phyloP scores from a whole-genome alignment of 768 basidiomycete genomes.

The Leccinum variicolor region DNA sequence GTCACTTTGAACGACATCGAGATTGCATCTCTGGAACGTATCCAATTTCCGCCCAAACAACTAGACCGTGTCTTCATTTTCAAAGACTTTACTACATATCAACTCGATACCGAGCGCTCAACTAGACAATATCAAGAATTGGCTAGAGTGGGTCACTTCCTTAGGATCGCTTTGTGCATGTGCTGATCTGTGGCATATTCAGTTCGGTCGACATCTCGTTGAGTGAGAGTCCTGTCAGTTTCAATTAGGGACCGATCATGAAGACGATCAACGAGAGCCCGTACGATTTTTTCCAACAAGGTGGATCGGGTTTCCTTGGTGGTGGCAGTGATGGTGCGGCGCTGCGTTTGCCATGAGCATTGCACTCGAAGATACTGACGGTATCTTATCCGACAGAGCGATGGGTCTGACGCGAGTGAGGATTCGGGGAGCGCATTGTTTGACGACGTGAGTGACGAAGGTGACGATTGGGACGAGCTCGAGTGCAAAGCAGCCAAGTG shows the following conservation, averaged over 20 bases:
- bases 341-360: constrained; percentile 38
- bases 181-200: constrained; percentile 2
- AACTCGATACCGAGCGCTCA: constrained; percentile 90
- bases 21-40: constrained; percentile 93
- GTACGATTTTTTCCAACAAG: constrained; percentile 90
- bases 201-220: constrained; percentile 97
- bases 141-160: constrained; percentile 79
- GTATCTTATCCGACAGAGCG: constrained; percentile 45
- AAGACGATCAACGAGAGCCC: constrained; percentile 97
- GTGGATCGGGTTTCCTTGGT: constrained; percentile 93
- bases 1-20: constrained; percentile 94
- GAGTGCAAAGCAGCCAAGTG: constrained; percentile 90
- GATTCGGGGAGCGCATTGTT: constrained; percentile 67
- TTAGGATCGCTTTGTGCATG: neutral
- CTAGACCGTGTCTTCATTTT: constrained; percentile 98
- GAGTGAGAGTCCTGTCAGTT: constrained; percentile 93
- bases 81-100: constrained; percentile 96
- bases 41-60: constrained; percentile 93
- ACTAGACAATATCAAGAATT: constrained; percentile 97
- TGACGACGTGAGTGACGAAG: constrained; percentile 62
- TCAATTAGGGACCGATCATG: constrained; percentile 99
- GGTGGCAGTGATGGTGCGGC: constrained; percentile 64
- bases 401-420: constrained; percentile 49
- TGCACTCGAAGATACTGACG: constrained; percentile 28
- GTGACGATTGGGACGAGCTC: constrained; percentile 96